Evolutionary conservation across 306 rosid genomes (phyloP).

Genomic region (Begonia masoniana): DNA sequence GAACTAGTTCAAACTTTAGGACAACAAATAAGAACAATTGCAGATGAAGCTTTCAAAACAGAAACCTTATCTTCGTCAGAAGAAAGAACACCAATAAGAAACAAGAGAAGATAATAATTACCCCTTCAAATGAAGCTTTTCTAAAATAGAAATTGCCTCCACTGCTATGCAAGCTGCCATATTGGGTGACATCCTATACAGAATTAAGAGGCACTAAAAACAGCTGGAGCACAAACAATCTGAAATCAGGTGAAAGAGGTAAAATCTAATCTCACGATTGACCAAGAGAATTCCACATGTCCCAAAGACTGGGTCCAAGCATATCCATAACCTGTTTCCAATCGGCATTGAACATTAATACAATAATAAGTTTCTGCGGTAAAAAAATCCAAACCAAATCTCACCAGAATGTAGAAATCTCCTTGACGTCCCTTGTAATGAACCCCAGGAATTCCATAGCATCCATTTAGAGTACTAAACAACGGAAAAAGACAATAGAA

Average conservation of each 20-base stretch:
- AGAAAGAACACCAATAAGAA: not conserved
- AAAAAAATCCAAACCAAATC: slow-evolving; percentile 25
- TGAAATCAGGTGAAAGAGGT: not conserved
- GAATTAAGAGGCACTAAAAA: slow-evolving; percentile 10
- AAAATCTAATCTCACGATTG: slow-evolving; percentile 50
- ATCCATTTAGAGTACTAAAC: slow-evolving; percentile 62
- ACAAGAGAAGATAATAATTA: slow-evolving; percentile 12
- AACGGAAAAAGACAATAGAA: not conserved
- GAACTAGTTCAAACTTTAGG: not conserved
- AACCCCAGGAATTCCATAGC: slow-evolving; percentile 89
- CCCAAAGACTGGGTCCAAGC: slow-evolving; percentile 97
- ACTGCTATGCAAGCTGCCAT: slow-evolving; percentile 93
- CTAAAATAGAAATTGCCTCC: slow-evolving; percentile 92
- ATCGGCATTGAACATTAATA: slow-evolving; percentile 15
- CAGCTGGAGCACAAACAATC: not conserved
- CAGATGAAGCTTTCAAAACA: not conserved
- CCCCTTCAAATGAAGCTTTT: slow-evolving; percentile 95
- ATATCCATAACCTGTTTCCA: slow-evolving; percentile 86
- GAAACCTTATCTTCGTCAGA: not conserved
- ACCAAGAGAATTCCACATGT: slow-evolving; percentile 76
- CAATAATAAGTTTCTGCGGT: slow-evolving; percentile 5
- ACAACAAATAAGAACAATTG: not conserved
- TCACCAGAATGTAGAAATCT: slow-evolving; percentile 88
- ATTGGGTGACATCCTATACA: slow-evolving; percentile 70
- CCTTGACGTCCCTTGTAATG: slow-evolving; percentile 96